These are phyloP conservation scores for Mollisia scopiformis DNA, from an alignment of 2,329 filamentous ascomycete species.

Conservation along the genomic window DNA sequence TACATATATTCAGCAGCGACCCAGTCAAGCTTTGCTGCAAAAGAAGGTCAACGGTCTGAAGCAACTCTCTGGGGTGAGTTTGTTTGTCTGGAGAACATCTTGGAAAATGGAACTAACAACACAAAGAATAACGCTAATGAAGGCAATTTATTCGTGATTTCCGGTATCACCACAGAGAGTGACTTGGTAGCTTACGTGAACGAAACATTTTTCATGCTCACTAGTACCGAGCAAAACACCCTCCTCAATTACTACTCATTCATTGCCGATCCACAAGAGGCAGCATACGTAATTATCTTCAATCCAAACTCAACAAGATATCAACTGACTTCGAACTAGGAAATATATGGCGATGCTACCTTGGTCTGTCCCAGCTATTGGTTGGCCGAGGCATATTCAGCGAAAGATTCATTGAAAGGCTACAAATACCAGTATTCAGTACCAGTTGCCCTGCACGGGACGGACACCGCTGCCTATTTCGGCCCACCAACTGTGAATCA, in stretches of 20 bases:
- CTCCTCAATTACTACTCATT: slow-evolving; percentile 29
- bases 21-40: slow-evolving; percentile 31
- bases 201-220: slow-evolving; percentile 43
- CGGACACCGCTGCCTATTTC: slow-evolving; percentile 37
- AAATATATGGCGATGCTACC: slow-evolving; percentile 54
- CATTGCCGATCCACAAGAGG: slow-evolving; percentile 5
- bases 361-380: slow-evolving; percentile 58
- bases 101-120: slow-evolving; percentile 2
- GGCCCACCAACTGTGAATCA: slow-evolving; percentile 1
- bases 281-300: slow-evolving; percentile 2
- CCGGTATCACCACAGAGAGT: slow-evolving; percentile 44
- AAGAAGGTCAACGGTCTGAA: slow-evolving; percentile 34
- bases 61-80: slow-evolving; percentile 9
- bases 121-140: slow-evolving; percentile 52
- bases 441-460: slow-evolving; percentile 39
- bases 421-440: slow-evolving; percentile 50
- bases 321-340: slow-evolving; percentile 21
- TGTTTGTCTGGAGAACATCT: no score
- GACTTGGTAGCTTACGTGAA: slow-evolving; percentile 45
- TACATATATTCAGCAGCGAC: slow-evolving; percentile 32
- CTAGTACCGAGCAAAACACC: slow-evolving; percentile 39
- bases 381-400: slow-evolving; percentile 48
- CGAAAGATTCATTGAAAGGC: slow-evolving; percentile 28
- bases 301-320: not conserved
- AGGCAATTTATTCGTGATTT: slow-evolving; percentile 46